phyloP scores from a whole-genome alignment of 768 basidiomycete species.

The Psilocybe cubensis region DNA sequence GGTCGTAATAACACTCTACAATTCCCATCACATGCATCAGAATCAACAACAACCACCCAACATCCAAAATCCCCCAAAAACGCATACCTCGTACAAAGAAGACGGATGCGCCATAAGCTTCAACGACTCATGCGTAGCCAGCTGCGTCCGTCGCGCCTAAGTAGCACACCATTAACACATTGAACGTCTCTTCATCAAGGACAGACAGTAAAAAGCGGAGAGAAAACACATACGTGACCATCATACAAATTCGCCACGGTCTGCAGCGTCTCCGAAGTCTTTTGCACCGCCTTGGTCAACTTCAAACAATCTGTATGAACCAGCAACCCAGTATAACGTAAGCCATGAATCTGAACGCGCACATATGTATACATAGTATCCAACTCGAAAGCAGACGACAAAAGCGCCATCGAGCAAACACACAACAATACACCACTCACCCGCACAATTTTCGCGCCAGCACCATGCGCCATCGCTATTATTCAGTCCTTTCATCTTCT shows the following conservation, averaged over 20 bases:
- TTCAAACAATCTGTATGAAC: constrained; percentile 82
- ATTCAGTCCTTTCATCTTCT: constrained; percentile 55
- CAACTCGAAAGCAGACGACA: no score
- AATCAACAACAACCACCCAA: background rate
- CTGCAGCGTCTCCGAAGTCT: constrained; percentile 72
- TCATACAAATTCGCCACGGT: constrained; percentile 80
- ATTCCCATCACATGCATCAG: background rate
- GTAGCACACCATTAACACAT: background rate
- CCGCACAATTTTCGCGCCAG: constrained; percentile 79
- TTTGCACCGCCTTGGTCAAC: constrained; percentile 79
- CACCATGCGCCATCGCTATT: constrained; percentile 85
- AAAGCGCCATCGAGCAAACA: no score
- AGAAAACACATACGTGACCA: constrained; percentile 74
- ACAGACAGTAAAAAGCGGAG: no score
- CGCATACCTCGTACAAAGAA: constrained; percentile 69
- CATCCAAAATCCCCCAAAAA: no score
- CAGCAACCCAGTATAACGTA: no score
- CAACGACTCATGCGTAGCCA: constrained; percentile 75
- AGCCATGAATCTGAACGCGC: background rate
- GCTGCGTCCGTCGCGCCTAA: constrained; percentile 74
- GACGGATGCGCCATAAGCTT: constrained; percentile 79
- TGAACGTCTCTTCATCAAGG: no score
- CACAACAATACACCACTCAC: no score
- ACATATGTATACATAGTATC: no score
- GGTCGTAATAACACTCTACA: constrained; percentile 72